These are phyloP conservation scores for Mycena floridula DNA, from an alignment of 768 basidiomycete species.

Conservation along the genomic window DNA sequence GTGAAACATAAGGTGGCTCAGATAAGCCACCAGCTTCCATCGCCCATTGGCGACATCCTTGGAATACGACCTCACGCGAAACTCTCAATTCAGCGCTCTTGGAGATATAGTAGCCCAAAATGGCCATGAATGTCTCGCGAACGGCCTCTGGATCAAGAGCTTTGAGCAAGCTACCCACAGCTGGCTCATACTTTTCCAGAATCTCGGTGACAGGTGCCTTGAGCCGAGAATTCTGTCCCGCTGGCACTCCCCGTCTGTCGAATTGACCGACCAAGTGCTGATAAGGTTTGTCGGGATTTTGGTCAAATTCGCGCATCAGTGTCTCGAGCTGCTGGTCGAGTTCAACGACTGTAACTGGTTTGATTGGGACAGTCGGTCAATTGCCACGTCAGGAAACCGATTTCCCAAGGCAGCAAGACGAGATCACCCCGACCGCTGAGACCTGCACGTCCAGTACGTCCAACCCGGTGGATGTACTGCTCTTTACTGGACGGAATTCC, in stretches of 20 bases:
- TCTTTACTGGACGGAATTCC: constrained; percentile 68
- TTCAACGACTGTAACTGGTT: constrained; percentile 44
- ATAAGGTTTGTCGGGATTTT: constrained; percentile 30
- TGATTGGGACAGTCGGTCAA: constrained; percentile 66
- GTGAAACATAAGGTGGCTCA: constrained; percentile 45
- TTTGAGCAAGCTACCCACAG: constrained; percentile 22
- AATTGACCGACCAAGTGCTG: neutral
- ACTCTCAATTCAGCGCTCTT: constrained; percentile 43
- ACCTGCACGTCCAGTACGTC: constrained; percentile 73
- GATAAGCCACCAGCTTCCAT: constrained; percentile 46
- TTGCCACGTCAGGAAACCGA: constrained; percentile 55
- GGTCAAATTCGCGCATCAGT: constrained; percentile 45
- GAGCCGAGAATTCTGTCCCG: neutral
- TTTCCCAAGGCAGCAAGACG: constrained; percentile 76
- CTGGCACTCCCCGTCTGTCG: neutral
- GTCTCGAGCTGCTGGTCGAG: constrained; percentile 37
- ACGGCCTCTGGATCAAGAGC: constrained; percentile 45
- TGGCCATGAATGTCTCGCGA: constrained; percentile 54
- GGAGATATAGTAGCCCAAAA: constrained; percentile 68
- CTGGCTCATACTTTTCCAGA: constrained; percentile 21
- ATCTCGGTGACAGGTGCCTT: constrained; percentile 8
- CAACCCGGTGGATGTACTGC: constrained; percentile 82
- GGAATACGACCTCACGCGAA: constrained; percentile 35
- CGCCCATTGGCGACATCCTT: constrained; percentile 60
- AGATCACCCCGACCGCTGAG: constrained; percentile 67